These are phyloP conservation scores for Fonsecaea monophora DNA, from an alignment of 2,329 filamentous ascomycete species.

Conservation along the genomic window DNA sequence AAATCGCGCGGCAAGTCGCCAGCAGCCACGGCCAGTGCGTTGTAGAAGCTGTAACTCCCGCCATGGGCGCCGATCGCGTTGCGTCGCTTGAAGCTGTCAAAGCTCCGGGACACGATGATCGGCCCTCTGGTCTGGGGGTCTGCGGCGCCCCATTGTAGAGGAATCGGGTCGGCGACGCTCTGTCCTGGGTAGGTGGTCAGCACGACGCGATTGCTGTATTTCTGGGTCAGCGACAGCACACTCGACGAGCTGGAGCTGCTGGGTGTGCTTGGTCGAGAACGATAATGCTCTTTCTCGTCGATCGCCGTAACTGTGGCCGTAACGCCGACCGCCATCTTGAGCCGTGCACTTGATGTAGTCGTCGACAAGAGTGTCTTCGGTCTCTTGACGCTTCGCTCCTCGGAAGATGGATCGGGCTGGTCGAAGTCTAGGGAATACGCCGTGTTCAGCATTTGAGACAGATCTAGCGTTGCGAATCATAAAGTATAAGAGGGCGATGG, in stretches of 20 bases:
- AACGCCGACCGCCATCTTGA: constrained; percentile 7
- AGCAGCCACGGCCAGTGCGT: constrained; percentile 88
- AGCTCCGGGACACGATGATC: constrained; percentile 80
- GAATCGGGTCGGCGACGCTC: constrained; percentile 89
- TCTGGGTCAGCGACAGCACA: constrained; percentile 15
- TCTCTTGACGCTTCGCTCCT: constrained; percentile 15
- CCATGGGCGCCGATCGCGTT: constrained; percentile 79
- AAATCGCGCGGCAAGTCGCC: constrained; percentile 86
- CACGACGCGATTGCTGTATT: constrained; percentile 5
- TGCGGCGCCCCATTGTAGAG: constrained; percentile 82
- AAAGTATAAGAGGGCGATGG: constrained; percentile 16
- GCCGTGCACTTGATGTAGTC: neutral
- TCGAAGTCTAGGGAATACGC: constrained; percentile 13
- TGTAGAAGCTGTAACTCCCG: constrained; percentile 95
- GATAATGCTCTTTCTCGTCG: constrained; percentile 5
- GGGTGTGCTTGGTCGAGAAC: constrained; percentile 11
- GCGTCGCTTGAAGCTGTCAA: constrained; percentile 76
- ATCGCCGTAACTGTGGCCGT: constrained; percentile 11
- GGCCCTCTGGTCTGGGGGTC: constrained; percentile 80
- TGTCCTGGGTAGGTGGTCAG: constrained; percentile 90
- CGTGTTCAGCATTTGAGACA: constrained; percentile 17
- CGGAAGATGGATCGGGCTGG: constrained; percentile 1
- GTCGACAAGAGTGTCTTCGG: constrained; percentile 8
- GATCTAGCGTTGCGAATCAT: constrained; percentile 6
- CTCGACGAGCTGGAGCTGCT: constrained; percentile 14